A percentile compares a stretch with the other conserved stretches of the same genome.
These are phyloP conservation scores for Xylariales sp. DNA, from an alignment of 2,329 filamentous ascomycete genomes.

Conservation along the genomic window DNA sequence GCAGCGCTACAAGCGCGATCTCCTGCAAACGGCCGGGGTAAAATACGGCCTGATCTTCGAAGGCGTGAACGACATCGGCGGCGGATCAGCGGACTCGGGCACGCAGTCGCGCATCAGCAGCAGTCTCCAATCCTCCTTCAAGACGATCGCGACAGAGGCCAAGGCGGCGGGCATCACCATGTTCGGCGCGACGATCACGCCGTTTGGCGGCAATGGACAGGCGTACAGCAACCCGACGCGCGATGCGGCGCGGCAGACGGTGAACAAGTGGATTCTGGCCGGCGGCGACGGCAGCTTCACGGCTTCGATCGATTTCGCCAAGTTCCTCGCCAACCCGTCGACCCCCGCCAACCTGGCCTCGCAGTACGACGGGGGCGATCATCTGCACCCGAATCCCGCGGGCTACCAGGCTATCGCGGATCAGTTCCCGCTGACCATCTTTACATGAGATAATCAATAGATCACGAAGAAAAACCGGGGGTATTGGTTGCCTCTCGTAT, in stretches of 20 bases:
- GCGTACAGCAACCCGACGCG: slow-evolving; percentile 65
- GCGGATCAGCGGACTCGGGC: slow-evolving; percentile 55
- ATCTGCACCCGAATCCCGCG: slow-evolving; percentile 69
- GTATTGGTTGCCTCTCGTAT: not conserved
- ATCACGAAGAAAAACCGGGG: slow-evolving; percentile 5
- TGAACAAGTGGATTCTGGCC: slow-evolving; percentile 71
- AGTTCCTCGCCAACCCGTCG: slow-evolving; percentile 62
- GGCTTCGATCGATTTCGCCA: slow-evolving; percentile 71
- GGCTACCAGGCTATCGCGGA: slow-evolving; percentile 72
- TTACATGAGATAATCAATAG: slow-evolving; percentile 46
- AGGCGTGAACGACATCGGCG: slow-evolving; percentile 76
- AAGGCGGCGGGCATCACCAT: slow-evolving; percentile 66
- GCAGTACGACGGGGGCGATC: slow-evolving; percentile 71
- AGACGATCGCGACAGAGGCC: slow-evolving; percentile 66
- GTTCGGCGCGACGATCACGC: slow-evolving; percentile 74
- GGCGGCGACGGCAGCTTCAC: slow-evolving; percentile 65
- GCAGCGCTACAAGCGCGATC: slow-evolving; percentile 71
- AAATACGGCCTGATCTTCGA: slow-evolving; percentile 74
- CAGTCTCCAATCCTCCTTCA: slow-evolving; percentile 66
- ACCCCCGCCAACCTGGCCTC: slow-evolving; percentile 60
- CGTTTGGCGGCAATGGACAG: slow-evolving; percentile 65
- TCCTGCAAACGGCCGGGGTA: slow-evolving; percentile 67
- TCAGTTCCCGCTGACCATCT: slow-evolving; percentile 66
- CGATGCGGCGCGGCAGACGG: slow-evolving; percentile 65
- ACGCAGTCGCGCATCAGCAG: slow-evolving; percentile 63